Evolutionary conservation across 441 rosid genomes (phyloP).

Genomic region (Cnidoscolus chayamansa): DNA sequence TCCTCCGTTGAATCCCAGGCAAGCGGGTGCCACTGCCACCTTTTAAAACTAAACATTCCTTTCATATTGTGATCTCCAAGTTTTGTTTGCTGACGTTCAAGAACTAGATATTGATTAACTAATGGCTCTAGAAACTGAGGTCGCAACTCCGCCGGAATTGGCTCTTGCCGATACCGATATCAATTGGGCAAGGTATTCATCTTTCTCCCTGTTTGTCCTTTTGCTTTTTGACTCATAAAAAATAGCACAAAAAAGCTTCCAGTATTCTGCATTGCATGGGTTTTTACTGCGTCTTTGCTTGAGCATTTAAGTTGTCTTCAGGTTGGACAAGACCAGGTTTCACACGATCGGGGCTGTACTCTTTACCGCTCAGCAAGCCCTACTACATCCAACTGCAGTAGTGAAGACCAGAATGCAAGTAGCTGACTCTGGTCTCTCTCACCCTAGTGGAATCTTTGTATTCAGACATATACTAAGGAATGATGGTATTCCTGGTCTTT

Average conservation of each 20-base stretch:
- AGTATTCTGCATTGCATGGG: too few relatives aligned
- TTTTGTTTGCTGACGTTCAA: not conserved
- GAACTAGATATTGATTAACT: not conserved
- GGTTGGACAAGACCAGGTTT: conserved; percentile 61
- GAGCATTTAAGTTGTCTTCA: conserved; percentile 14
- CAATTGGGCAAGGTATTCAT: conserved; percentile 45
- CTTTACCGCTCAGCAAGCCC: conserved; percentile 52
- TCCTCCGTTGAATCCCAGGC: not conserved
- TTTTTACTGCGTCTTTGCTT: too few relatives aligned
- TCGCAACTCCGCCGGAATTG: conserved; percentile 25
- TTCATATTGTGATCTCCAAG: not conserved
- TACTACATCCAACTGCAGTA: conserved; percentile 54
- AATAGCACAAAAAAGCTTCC: too few relatives aligned
- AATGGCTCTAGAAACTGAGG: conserved; percentile 43
- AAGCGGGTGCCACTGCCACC: not conserved
- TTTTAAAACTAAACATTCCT: not conserved
- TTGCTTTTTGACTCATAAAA: not conserved
- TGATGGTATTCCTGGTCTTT: conserved; percentile 48
- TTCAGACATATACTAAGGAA: conserved; percentile 37
- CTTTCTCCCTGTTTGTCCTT: not conserved
- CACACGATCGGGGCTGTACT: conserved; percentile 53
- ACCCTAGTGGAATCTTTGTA: conserved; percentile 33
- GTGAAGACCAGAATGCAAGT: conserved; percentile 69
- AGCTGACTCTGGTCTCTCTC: conserved; percentile 42
- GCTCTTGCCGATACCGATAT: conserved; percentile 53